Evolutionary conservation across 2,329 filamentous ascomycete genomes (phyloP), one percentile per base, ranked within the genome.

Genomic region (Byssoonygena ceratinophila): DNA sequence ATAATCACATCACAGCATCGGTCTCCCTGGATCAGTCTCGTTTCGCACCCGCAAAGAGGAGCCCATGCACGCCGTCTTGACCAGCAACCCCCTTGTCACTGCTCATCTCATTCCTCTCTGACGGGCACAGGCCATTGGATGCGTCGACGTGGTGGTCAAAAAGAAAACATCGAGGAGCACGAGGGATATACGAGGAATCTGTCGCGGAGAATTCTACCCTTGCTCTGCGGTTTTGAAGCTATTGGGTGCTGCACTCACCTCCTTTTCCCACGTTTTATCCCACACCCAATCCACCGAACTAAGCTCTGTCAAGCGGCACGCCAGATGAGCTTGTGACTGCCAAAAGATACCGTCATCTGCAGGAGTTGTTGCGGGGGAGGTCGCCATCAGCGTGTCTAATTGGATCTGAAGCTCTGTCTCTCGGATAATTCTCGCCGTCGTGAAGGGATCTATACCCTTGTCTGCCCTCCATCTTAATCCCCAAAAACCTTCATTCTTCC

Each of bases 101-200:
- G 9, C 36, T 36, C 29, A 16, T 44, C 34, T 36, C 39, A n/a
- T 36, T 37, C 20, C 16, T 11, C 16, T 27, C 16, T 16, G 9
- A 25, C 32, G 32, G 22, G 20, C 11, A 27, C 9, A 5, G n/a
- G 27, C 27, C 27, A 29, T 44, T 34, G 37, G 48, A 14, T 43
- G 39, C 9, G 4, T 2, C 36, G 27, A 12, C 48, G 20, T 48
- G 20, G 32, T 40, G 37, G 40, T 48, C 39, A 32, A 51, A 51
- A 51, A 51, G 48, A 39, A 51, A 51, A 49, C 9, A 40, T 31
- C 48, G 5, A 44, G 25, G n/a, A 16, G 27, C 37, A 44, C 48
- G 48, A 51, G 48, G 48, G 48, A 51, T 51, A 51, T 44, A 51
- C 48, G 48, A 51, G 39, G 7, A 43, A 16, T 11, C 40, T 29